Conservation (phyloP, 257 asterid genomes). For the Gentiana dahurica region DNA sequence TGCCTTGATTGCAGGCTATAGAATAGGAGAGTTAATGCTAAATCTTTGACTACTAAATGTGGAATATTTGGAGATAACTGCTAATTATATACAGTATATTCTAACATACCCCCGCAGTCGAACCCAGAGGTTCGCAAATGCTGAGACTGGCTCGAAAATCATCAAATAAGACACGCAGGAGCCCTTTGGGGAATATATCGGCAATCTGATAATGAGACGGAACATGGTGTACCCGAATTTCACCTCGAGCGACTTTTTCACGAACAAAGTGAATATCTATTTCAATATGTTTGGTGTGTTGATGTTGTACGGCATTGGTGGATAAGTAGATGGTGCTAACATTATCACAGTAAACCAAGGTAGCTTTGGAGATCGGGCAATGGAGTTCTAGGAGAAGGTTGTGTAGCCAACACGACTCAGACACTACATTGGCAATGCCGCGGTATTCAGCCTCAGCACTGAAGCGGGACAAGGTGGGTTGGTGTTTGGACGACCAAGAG, state of each 20-base stretch:
- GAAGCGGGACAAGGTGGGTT: neutral
- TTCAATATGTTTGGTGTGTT: too few species aligned
- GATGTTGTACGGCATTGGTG: neutral
- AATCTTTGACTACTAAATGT: too few species aligned
- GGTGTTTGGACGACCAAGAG: neutral
- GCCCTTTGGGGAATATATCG: neutral
- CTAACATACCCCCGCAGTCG: neutral
- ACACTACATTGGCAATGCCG: neutral
- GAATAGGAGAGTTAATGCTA: too few species aligned
- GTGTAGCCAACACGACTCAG: neutral
- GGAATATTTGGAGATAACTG: too few species aligned
- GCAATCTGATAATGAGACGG: neutral
- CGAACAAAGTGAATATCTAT: too few species aligned
- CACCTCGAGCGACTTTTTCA: too few species aligned
- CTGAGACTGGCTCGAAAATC: neutral
- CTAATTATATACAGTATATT: neutral
- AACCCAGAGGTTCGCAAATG: neutral
- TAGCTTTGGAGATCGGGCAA: neutral
- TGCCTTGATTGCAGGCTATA: too few species aligned
- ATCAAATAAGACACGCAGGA: neutral
- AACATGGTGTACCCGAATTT: too few species aligned
- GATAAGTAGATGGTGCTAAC: neutral
- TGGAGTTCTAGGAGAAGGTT: too few species aligned
- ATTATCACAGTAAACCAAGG: neutral
- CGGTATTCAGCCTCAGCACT: conserved; percentile 1